Base-by-base conservation (phyloP, 768 basidiomycete species). In the Xerocomellus chrysenteron region DNA sequence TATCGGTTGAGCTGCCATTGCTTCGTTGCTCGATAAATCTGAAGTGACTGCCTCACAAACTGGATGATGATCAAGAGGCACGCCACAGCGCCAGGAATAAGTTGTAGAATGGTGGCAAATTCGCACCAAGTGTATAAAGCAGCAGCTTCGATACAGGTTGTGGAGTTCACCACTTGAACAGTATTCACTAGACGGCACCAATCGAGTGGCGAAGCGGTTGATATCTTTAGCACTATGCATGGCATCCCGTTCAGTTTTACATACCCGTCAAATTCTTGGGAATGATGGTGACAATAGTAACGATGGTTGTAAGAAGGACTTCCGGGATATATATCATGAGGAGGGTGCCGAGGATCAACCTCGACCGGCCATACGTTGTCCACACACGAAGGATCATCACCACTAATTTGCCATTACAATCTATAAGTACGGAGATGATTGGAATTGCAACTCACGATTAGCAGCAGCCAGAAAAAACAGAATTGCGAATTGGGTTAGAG, bases 311-410 rank as follows among this genome's bases (percentile, higher is more conserved):
- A 21, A 52, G 1, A 5, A 60, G 7, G 24, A 61, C 6, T 13
- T 43, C 32, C 2, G 50, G 51, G 14, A 62, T 39, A 26, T 43
- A 57, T 19, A 41, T 13, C 35, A 24, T 1, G 14, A 61, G 52
- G 26, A 61, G 52, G 12, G 56, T 24, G 32, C 6, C 6, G 12
- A 62, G 36, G 13, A 62, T 45, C n/a, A 9, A 12, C 30, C 21
- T 53, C 19, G 61, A 62, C 3, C 7, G 12, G 11, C 12, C 16
- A 21, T 54, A 62, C 32, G 61, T 44, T 28, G 56, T 56, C 41
- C 46, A 58, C n/a, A 58, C 58, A 11, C 55, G 56, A 21, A 59
- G 50, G 14, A 61, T 26, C 58, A 61, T 61, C 16, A 50, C 19
- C 43, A 44, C 58, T 59, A 26, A 30, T 12, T 36, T 19, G 32